These are phyloP conservation scores for Nakaseomyces bracarensis DNA, from an alignment of 1,139 yeast species.

Conservation along the genomic window DNA sequence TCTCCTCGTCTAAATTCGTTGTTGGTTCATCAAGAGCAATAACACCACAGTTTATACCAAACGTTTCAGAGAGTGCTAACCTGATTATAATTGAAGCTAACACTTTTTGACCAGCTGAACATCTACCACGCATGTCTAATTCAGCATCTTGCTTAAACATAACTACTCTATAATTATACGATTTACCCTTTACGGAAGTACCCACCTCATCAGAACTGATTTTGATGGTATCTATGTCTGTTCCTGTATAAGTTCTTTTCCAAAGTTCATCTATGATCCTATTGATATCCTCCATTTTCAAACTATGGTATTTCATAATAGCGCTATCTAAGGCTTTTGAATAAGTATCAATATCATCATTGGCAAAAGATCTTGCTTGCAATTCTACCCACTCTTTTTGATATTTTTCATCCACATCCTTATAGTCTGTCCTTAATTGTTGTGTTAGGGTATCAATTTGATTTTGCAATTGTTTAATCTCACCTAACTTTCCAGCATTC, in stretches of 20 bases:
- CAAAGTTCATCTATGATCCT: constrained; percentile 81
- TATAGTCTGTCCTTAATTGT: constrained; percentile 65
- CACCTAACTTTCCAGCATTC: constrained; percentile 77
- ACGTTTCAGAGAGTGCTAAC: constrained; percentile 89
- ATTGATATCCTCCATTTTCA: constrained; percentile 91
- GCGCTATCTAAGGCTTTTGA: constrained; percentile 85
- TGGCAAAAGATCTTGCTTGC: constrained; percentile 70
- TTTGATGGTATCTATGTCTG: constrained; percentile 87
- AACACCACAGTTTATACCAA: constrained; percentile 90
- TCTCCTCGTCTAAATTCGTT: constrained; percentile 85
- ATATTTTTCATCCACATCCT: constrained; percentile 54
- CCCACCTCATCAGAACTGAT: constrained; percentile 72
- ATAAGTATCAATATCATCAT: constrained; percentile 75
- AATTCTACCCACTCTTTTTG: constrained; percentile 67
- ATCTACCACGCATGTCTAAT: constrained; percentile 94
- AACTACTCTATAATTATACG: constrained; percentile 88
- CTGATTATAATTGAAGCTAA: constrained; percentile 87
- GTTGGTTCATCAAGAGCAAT: constrained; percentile 98
- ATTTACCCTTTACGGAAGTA: constrained; percentile 47
- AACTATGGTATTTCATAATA: constrained; percentile 84
- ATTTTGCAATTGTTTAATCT: constrained; percentile 71
- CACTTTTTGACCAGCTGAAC: constrained; percentile 97
- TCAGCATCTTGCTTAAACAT: constrained; percentile 91
- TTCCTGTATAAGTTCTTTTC: constrained; percentile 90
- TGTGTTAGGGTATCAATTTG: constrained; percentile 49